A percentile compares a stretch with the other conserved stretches of the same genome.
Evolutionary conservation across 225 moss, liverwort and hornwort species (phyloP).

Genomic region (Polytrichum commune): DNA sequence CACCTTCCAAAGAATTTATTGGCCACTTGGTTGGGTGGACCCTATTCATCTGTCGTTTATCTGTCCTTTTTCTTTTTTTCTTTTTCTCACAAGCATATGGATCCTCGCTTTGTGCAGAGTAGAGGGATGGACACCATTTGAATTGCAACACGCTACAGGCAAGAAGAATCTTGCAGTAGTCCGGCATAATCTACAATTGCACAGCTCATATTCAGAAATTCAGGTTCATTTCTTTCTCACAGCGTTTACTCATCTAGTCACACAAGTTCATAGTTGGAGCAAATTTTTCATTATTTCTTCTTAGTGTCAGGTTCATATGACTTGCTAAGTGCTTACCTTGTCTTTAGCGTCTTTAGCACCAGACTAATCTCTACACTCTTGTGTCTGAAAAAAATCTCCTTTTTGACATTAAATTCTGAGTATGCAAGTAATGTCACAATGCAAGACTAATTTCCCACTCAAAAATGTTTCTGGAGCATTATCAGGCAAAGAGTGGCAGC

Average conservation of each 20-base stretch:
- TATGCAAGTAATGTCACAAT: too few relatives aligned
- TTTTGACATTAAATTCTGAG: not conserved
- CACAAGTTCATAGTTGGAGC: too few relatives aligned
- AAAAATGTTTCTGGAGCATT: conserved; percentile 10
- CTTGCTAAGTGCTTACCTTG: not conserved
- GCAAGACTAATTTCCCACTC: too few relatives aligned
- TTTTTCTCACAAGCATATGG: too few relatives aligned
- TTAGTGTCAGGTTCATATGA: conserved; percentile 1
- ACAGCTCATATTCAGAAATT: conserved; percentile 85
- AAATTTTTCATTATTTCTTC: not conserved
- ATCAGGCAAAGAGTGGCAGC: conserved; percentile 73
- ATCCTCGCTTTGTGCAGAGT: conserved; percentile 14
- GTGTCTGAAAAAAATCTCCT: not conserved
- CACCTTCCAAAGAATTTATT: too few relatives aligned
- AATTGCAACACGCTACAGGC: conserved; percentile 82
- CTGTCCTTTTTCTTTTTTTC: too few relatives aligned
- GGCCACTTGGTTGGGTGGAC: too few relatives aligned
- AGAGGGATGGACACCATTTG: conserved; percentile 60
- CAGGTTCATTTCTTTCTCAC: conserved; percentile 41
- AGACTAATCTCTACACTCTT: not conserved
- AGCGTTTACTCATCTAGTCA: too few relatives aligned
- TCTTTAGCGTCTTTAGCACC: too few relatives aligned
- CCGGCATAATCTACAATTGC: conserved; percentile 64
- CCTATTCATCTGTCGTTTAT: too few relatives aligned
- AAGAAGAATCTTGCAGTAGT: conserved; percentile 37